Evolutionary conservation across 1,284 basidiomycete species (phyloP).

Genomic region (Fomitopsis pinicola): DNA sequence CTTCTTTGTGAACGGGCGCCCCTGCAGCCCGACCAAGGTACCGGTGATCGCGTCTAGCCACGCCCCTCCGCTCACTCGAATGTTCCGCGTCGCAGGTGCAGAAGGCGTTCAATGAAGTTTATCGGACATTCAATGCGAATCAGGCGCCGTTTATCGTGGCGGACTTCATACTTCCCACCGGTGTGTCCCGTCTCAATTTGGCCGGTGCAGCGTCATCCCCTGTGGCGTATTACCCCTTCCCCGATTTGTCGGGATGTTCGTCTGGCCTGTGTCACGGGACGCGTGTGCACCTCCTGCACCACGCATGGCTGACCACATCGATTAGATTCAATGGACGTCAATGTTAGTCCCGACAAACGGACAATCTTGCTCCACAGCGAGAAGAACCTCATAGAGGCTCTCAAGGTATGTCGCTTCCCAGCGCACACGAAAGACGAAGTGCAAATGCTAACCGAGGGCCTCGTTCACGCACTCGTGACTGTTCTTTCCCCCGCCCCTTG

Average conservation of each 20-base stretch:
- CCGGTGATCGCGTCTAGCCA: slow-evolving; percentile 11
- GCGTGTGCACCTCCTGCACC: background rate
- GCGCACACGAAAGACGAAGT: background rate
- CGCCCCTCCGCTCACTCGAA: background rate
- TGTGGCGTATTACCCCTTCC: background rate
- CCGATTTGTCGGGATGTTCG: background rate
- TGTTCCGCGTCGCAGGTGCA: slow-evolving; percentile 49
- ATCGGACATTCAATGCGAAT: slow-evolving; percentile 78
- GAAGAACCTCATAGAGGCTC: slow-evolving; percentile 69
- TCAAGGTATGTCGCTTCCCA: slow-evolving; percentile 55
- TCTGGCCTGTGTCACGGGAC: background rate
- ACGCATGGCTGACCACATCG: background rate
- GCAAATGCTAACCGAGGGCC: background rate
- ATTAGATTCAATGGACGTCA: slow-evolving; percentile 86
- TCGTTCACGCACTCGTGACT: background rate
- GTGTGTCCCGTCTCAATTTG: slow-evolving; percentile 41
- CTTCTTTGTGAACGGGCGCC: slow-evolving; percentile 92
- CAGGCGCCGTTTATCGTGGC: slow-evolving; percentile 84
- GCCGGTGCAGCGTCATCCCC: background rate
- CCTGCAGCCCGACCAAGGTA: slow-evolving; percentile 79
- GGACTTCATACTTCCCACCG: slow-evolving; percentile 77
- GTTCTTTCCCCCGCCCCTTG: background rate
- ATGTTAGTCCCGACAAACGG: slow-evolving; percentile 95
- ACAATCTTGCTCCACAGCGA: slow-evolving; percentile 94
- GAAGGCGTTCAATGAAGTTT: slow-evolving; percentile 87